A percentile compares a stretch with the other conserved stretches of the same genome.
Evolutionary conservation across 495 filamentous ascomycete genomes (phyloP).

Genomic region (Annulohypoxylon maeteangense): DNA sequence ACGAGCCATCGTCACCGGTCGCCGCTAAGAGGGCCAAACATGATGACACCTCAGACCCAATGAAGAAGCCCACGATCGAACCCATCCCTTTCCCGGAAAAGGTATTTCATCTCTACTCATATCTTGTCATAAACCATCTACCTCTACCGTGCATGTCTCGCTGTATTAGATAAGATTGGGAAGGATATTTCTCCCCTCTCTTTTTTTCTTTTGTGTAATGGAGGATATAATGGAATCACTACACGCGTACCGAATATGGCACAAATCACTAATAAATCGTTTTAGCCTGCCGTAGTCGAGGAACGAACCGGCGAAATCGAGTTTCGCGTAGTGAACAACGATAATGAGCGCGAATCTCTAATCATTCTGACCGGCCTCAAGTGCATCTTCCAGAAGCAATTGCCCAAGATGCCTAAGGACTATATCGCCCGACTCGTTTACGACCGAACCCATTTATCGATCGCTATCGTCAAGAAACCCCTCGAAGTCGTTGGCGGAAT

Average conservation of each 20-base stretch:
- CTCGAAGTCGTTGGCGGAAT: slow-evolving; percentile 96
- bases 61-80: slow-evolving; percentile 60
- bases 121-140: background rate
- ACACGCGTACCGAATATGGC: background rate
- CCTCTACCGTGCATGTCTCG: background rate
- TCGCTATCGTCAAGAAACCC: slow-evolving; percentile 97
- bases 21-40: slow-evolving; percentile 72
- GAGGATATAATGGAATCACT: background rate
- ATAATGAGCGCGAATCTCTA: slow-evolving; percentile 84
- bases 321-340: slow-evolving; percentile 98
- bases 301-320: slow-evolving; percentile 96
- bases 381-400: slow-evolving; percentile 98
- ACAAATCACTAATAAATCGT: slow-evolving; percentile 9
- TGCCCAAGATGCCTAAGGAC: slow-evolving; percentile 99
- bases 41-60: slow-evolving; percentile 66
- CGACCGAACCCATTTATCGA: slow-evolving; percentile 93
- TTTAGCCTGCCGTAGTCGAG: slow-evolving; percentile 86
- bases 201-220: background rate
- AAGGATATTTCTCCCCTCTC: background rate
- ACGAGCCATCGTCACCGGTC: slow-evolving; percentile 71
- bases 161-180: background rate
- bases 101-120: slow-evolving; percentile 54
- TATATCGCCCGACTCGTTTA: slow-evolving; percentile 98
- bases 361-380: slow-evolving; percentile 96
- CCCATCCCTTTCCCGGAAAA: slow-evolving; percentile 87